phyloP scores from a whole-genome alignment of 306 rosid genomes.

The Begonia peltatifolia region DNA sequence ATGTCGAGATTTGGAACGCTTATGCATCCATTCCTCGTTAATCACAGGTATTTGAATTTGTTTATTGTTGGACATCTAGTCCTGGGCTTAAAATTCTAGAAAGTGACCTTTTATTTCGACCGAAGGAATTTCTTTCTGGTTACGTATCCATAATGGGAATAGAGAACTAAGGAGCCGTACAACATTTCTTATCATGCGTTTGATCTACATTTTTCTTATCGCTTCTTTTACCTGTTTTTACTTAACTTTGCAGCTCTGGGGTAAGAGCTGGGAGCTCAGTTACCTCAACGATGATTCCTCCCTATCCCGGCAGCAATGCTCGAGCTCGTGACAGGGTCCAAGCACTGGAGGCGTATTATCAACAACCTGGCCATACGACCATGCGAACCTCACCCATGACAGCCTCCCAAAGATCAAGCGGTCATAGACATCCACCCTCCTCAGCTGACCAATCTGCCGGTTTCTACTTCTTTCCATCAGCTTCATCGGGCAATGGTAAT shows the following conservation, averaged over 20 bases:
- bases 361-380: conserved; percentile 60
- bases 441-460: conserved; percentile 53
- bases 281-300: conserved; percentile 80
- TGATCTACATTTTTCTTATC: not conserved
- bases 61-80: too few species aligned
- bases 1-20: conserved; percentile 58
- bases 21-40: conserved; percentile 59
- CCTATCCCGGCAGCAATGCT: conserved; percentile 97
- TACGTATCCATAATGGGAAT: too few species aligned
- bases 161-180: too few species aligned
- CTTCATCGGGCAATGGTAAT: conserved; percentile 43
- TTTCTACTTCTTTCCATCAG: conserved; percentile 49
- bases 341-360: conserved; percentile 97
- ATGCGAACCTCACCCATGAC: conserved; percentile 44
- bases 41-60: conserved; percentile 60
- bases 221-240: not conserved
- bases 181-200: not conserved
- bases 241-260: conserved; percentile 42
- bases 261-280: conserved; percentile 80
- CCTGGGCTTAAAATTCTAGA: too few species aligned
- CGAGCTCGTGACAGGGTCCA: conserved; percentile 83
- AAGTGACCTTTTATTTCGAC: too few species aligned
- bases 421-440: conserved; percentile 49
- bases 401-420: conserved; percentile 53
- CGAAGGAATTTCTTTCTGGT: too few species aligned